Evolutionary conservation across 2,329 filamentous ascomycete genomes (phyloP), one percentile per base, ranked within the genome.

Genomic region (Aureobasidium sp.): DNA sequence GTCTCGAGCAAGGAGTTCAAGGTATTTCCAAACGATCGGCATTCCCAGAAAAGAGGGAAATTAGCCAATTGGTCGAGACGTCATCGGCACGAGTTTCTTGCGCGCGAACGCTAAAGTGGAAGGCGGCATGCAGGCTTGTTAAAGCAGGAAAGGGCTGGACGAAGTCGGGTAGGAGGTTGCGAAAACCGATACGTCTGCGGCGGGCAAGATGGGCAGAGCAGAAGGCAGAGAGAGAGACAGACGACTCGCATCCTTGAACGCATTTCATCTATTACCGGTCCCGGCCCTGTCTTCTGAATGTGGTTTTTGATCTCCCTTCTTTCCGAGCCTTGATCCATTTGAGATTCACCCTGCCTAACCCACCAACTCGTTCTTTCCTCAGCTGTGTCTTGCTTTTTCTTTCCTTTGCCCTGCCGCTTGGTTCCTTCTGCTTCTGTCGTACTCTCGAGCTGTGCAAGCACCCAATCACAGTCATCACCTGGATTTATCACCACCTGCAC

Each of bases 31-130:
- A n/a, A n/a, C n/a, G n/a, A n/a, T n/a, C n/a, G n/a, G n/a, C n/a
- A n/a, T n/a, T n/a, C n/a, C n/a, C n/a, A n/a, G n/a, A n/a, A 27
- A 4, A 34, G 19, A 24, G 21, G 22, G 24, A 39, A 25, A 50
- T 50, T 48, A 34, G 44, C 48, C 48, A 51, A 51, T 41, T 41
- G 25, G 10, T 51, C 24, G 37, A 7, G n/a, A 34, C 47, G 47
- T 51, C 48, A 51, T 41, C 37, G 48, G 48, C 25, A 51, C 16
- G 21, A 49, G 22, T 39, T 49, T 38, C 45, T 37, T 6, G 30
- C 42, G 29, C 32, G 21, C 21, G 32, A 47, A 47, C 42, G 32
- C 44, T 27, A 48, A 39, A 49, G 34, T 29, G 11, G 44, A 35
- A n/a, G n/a, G 30, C 44, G 34, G 45, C 45, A 29, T 49, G 45